Evolutionary conservation across 768 basidiomycete species (phyloP), one percentile per base, ranked within the genome.

Genomic region (Termitomyces sp.): DNA sequence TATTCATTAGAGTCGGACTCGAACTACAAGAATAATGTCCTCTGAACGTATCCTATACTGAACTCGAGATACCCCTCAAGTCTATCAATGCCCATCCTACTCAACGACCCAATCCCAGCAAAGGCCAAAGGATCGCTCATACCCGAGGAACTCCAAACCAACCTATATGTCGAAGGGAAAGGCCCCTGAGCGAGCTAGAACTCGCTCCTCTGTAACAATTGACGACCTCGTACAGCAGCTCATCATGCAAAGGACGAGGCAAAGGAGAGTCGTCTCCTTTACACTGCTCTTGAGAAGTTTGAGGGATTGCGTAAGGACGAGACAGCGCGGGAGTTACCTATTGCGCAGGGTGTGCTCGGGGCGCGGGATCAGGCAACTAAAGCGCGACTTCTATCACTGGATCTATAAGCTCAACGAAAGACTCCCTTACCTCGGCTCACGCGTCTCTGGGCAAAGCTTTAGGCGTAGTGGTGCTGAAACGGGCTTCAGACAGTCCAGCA

Each of bases 201-300:
- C 65, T 16, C 63, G 73, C 1, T 69, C n/a, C n/a, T n/a, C 73
- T 1, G 64, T 63, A 4, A 62, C 72, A 1, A 49, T 65, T 12
- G 69, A 74, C 11, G 60, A 69, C 11, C 67, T 76, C 16, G 63
- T 74, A n/a, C 67, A 67, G 2, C 68, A 62, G 3, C 62, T 72
- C 12, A 65, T 75, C 33, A 38, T 57, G 13, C 65, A 71, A 52
- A 76, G 52, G 59, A 70, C 55, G 69, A 74, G n/a, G 59, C 66
- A 1, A 65, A 66, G 42, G 73, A 74, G 44, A 67, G 70, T 36
- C 71, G 66, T 16, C 65, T 75, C 0, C 61, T 75, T n/a, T 62
- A 60, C 4, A 66, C 63, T 7, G 74, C 74, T 4, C 56, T 72
- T 1, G 62, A 69, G 8, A 73, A 70, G 39, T 60, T 75, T 4